Conservation (phyloP, 176 grass and related monocot genomes). For the Paspalum notatum region DNA sequence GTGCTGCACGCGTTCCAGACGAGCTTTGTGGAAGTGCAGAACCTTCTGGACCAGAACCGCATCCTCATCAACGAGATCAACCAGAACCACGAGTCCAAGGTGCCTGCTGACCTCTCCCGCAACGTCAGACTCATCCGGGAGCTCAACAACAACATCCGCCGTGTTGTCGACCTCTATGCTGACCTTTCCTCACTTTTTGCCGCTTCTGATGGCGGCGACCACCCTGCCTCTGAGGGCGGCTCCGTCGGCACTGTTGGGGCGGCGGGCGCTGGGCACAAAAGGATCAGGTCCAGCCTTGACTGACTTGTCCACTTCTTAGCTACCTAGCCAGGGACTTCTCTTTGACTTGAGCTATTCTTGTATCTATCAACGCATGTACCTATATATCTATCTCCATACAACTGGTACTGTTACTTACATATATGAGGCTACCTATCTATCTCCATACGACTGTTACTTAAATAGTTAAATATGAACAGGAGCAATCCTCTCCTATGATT, state of each 20-base stretch:
- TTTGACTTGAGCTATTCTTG: slow-evolving; percentile 14
- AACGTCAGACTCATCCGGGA: slow-evolving; percentile 79
- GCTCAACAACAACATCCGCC: slow-evolving; percentile 93
- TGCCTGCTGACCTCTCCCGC: slow-evolving; percentile 65
- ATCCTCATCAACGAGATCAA: slow-evolving; percentile 84
- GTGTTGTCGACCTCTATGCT: slow-evolving; percentile 85
- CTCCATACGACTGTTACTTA: too few species aligned
- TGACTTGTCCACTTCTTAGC: not conserved
- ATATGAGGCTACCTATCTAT: not conserved
- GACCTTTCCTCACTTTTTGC: slow-evolving; percentile 73
- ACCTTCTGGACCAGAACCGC: slow-evolving; percentile 73
- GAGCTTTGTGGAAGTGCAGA: slow-evolving; percentile 89
- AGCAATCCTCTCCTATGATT: slow-evolving; percentile 24
- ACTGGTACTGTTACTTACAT: slow-evolving; percentile 11
- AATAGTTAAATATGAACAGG: slow-evolving; percentile 4
- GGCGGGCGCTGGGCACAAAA: slow-evolving; percentile 56
- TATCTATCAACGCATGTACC: not conserved
- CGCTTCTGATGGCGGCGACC: slow-evolving; percentile 44
- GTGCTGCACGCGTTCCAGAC: slow-evolving; percentile 78
- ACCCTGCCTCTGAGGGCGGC: slow-evolving; percentile 45
- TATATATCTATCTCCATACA: not conserved
- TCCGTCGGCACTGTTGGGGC: slow-evolving; percentile 51
- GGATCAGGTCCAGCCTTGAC: slow-evolving; percentile 59
- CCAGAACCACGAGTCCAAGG: slow-evolving; percentile 86
- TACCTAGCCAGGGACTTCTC: not conserved